phyloP scores from a whole-genome alignment of 164 flowering plant species.

The Berberis thunbergii region DNA sequence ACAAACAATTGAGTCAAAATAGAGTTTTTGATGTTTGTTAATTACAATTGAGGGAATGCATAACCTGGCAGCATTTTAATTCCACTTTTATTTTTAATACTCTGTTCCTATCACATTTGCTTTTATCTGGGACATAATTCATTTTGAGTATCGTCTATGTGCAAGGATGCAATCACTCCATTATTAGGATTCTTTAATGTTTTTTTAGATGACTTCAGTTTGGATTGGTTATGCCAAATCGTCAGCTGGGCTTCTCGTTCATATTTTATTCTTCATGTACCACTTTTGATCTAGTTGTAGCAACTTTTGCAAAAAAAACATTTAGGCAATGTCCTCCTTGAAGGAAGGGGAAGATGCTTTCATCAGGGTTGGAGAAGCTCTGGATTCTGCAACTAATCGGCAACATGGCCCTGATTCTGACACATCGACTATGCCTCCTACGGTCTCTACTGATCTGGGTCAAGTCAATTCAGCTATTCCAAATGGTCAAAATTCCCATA shows the following conservation, averaged over 20 bases:
- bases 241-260: neutral
- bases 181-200: too few relatives aligned
- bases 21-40: too few relatives aligned
- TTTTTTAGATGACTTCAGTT: too few relatives aligned
- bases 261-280: neutral
- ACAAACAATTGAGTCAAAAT: too few relatives aligned
- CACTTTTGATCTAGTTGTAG: neutral
- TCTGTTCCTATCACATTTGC: too few relatives aligned
- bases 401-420: constrained; percentile 8
- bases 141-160: too few relatives aligned
- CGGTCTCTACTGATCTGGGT: constrained; percentile 12
- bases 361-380: constrained; percentile 37
- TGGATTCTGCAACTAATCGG: constrained; percentile 25
- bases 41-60: too few relatives aligned
- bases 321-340: constrained; percentile 38
- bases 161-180: too few relatives aligned
- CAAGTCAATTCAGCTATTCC: constrained; percentile 16
- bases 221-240: too few relatives aligned
- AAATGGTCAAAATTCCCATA: constrained; percentile 18
- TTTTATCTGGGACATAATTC: too few relatives aligned
- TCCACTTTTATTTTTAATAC: too few relatives aligned
- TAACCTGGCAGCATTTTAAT: too few relatives aligned
- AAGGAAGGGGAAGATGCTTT: constrained; percentile 32
- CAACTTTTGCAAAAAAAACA: neutral
- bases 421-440: constrained; percentile 17